These are phyloP conservation scores for Pyricularia sp. DNA, from an alignment of 2,329 filamentous ascomycete species.

Conservation along the genomic window DNA sequence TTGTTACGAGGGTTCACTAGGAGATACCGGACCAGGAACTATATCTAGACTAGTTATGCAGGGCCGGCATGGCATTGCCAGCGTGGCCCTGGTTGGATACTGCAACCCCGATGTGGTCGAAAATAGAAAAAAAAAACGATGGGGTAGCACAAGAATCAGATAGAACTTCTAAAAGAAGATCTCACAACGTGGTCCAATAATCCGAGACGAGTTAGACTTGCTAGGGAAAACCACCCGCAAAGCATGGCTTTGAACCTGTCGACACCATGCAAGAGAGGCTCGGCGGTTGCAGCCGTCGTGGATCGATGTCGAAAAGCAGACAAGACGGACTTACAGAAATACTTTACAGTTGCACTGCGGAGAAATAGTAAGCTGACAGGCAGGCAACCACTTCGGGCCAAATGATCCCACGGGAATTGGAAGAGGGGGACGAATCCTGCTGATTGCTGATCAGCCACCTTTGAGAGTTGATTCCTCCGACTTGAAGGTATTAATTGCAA, in stretches of 20 bases:
- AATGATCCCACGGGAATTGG: background rate
- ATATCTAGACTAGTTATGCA: background rate
- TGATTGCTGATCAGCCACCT: no score
- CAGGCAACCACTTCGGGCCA: background rate
- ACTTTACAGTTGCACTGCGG: background rate
- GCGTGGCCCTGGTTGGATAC: background rate
- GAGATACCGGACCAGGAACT: background rate
- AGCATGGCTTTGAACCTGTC: background rate
- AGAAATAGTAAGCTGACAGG: background rate
- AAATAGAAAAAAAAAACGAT: background rate
- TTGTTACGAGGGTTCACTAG: background rate
- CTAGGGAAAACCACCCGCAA: background rate
- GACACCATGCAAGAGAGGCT: background rate
- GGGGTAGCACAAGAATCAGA: background rate
- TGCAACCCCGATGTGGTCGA: background rate
- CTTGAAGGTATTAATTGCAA: no score
- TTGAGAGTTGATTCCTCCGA: no score
- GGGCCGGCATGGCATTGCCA: background rate
- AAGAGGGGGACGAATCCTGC: background rate
- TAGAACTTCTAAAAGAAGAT: background rate
- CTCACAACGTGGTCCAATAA: background rate
- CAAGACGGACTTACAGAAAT: background rate
- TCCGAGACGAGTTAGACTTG: background rate
- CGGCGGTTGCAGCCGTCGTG: background rate
- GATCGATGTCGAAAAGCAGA: background rate